These are phyloP conservation scores for Trichoderma brevicompactum DNA, from an alignment of 2,329 filamentous ascomycete genomes.

Conservation along the genomic window DNA sequence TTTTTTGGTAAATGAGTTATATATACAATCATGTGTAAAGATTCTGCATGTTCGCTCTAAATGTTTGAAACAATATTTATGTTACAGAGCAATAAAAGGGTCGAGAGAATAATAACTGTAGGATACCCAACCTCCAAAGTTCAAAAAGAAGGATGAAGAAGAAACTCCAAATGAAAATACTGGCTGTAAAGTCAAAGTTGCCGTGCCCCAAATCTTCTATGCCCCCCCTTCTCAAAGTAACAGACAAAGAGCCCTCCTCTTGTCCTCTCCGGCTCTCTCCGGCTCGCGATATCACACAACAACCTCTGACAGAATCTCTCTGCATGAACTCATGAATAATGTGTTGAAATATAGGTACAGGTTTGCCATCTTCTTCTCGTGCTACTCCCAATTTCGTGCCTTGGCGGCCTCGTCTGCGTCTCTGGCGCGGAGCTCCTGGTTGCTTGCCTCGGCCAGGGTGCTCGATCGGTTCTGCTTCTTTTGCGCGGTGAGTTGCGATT, in stretches of 20 bases:
- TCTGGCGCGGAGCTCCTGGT: constrained; percentile 65
- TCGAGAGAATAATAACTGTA: background rate
- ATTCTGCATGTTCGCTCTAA: constrained; percentile 8
- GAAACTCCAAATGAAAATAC: background rate
- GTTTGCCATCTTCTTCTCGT: background rate
- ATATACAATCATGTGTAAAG: background rate
- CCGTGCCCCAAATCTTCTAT: background rate
- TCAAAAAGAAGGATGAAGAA: background rate
- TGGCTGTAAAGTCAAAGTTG: background rate
- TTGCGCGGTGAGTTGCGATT: constrained; percentile 72
- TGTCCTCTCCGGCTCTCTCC: background rate
- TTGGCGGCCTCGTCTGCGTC: constrained; percentile 66
- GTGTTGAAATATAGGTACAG: background rate
- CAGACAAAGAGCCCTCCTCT: too few species aligned
- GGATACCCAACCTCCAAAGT: background rate
- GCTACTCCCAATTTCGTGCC: constrained; percentile 43
- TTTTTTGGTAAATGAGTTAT: background rate
- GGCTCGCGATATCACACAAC: background rate
- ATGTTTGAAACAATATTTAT: background rate
- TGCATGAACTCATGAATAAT: too few species aligned
- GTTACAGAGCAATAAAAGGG: background rate
- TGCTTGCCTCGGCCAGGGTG: constrained; percentile 69
- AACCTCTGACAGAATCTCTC: background rate
- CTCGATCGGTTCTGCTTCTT: constrained; percentile 72
- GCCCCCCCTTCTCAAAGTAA: background rate